Conservation (phyloP, 805 yeast species). For the Isabelozyma pseudorhagii region DNA sequence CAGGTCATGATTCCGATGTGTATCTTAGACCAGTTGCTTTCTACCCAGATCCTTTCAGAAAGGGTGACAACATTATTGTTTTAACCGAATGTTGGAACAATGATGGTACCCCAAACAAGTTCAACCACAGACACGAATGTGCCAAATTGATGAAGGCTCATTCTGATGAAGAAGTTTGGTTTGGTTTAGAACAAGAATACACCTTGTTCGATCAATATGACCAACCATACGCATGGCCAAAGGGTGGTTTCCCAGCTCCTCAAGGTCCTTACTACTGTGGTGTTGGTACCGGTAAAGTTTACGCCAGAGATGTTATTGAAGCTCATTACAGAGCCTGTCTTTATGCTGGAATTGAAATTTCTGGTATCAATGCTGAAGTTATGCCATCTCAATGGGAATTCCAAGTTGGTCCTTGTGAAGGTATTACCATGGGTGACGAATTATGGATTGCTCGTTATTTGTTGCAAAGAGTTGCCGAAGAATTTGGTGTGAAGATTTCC, state of each 20-base stretch:
- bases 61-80: conserved; percentile 95
- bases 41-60: conserved; percentile 96
- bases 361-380: conserved; percentile 99
- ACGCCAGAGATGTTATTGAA: conserved; percentile 96
- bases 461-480: conserved; percentile 94
- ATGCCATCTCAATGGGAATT: conserved; percentile 99
- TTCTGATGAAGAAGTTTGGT: conserved; percentile 83
- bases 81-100: conserved; percentile 96
- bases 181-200: conserved; percentile 98
- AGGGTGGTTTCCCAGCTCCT: conserved; percentile 99
- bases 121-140: conserved; percentile 97
- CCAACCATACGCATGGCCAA: conserved; percentile 96
- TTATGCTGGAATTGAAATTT: conserved; percentile 83
- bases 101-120: conserved; percentile 98
- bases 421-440: conserved; percentile 96
- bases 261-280: conserved; percentile 99
- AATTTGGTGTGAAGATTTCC: conserved; percentile 96
- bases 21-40: conserved; percentile 93
- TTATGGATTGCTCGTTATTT: conserved; percentile 95
- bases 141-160: conserved; percentile 94
- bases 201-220: conserved; percentile 91
- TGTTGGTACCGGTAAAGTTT: conserved; percentile 98
- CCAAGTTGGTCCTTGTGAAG: conserved; percentile 98
- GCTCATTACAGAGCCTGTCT: conserved; percentile 99
- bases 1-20: conserved; percentile 95